Percentiles rank a stretch among this genome's conserved stretches.
These are phyloP conservation scores for Cutaneotrichosporon mucoides DNA, from an alignment of 1,284 basidiomycete species.

Conservation along the genomic window DNA sequence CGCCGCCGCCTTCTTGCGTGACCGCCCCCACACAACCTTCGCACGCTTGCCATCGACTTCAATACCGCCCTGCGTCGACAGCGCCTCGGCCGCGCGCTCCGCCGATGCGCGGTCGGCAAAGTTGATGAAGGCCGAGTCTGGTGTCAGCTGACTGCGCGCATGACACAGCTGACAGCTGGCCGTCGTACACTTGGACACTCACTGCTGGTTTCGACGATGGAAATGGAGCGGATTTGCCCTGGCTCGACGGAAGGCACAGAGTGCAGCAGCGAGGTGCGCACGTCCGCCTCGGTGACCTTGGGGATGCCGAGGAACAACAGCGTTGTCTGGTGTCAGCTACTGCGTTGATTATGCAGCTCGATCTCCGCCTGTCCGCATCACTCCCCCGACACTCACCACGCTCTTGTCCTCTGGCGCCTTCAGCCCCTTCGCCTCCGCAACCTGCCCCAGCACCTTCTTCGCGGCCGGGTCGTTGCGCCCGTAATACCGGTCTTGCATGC, in stretches of 20 bases:
- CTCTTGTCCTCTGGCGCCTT: slow-evolving; percentile 81
- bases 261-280: slow-evolving; percentile 70
- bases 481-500: slow-evolving; percentile 86
- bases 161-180: neutral
- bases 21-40: slow-evolving; percentile 74
- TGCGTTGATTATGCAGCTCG: neutral
- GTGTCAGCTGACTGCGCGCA: neutral
- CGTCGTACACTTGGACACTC: slow-evolving; percentile 14
- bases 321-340: slow-evolving; percentile 62
- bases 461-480: slow-evolving; percentile 88
- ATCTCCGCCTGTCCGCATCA: neutral
- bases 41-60: slow-evolving; percentile 74
- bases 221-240: slow-evolving; percentile 71
- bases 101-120: slow-evolving; percentile 76
- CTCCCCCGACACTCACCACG: slow-evolving; percentile 59
- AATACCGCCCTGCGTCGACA: slow-evolving; percentile 69
- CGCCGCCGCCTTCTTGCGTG: slow-evolving; percentile 47
- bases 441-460: slow-evolving; percentile 69
- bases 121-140: slow-evolving; percentile 92
- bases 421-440: slow-evolving; percentile 74
- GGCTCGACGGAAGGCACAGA: slow-evolving; percentile 68
- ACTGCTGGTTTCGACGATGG: slow-evolving; percentile 63
- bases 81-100: slow-evolving; percentile 78
- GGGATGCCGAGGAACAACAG: slow-evolving; percentile 86
- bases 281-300: slow-evolving; percentile 64